A percentile compares a stretch with the other conserved stretches of the same genome.
phyloP scores from a whole-genome alignment of 2,329 filamentous ascomycete species.

The Colletotrichum viniferum region DNA sequence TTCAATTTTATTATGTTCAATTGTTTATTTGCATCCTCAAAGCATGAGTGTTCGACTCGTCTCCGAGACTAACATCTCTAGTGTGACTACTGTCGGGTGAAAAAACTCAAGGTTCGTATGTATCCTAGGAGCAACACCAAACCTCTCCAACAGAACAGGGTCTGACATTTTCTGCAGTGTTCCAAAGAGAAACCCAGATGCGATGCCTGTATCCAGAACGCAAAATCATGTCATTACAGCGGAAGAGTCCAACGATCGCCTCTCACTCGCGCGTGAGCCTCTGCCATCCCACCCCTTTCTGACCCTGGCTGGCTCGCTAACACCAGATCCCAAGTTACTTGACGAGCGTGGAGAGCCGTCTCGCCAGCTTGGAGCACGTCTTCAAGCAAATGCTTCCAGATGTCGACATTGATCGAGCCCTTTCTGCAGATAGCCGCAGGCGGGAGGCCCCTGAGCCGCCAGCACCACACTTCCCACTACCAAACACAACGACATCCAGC shows the following conservation, averaged over 20 bases:
- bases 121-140: not conserved
- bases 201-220: slow-evolving; percentile 26
- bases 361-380: slow-evolving; percentile 24
- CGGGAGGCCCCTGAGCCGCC: not conserved
- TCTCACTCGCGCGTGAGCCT: slow-evolving; percentile 28
- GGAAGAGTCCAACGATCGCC: slow-evolving; percentile 27
- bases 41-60: not conserved
- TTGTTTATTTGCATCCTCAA: not conserved
- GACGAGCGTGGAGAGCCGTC: slow-evolving; percentile 26
- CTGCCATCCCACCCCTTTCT: not conserved
- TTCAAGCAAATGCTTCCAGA: slow-evolving; percentile 25
- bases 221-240: slow-evolving; percentile 29
- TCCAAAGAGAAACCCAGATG: slow-evolving; percentile 29
- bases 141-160: not conserved
- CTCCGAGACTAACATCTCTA: not conserved
- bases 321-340: slow-evolving; percentile 23
- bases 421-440: not conserved
- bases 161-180: slow-evolving; percentile 20
- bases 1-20: not conserved
- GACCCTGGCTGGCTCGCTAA: not conserved
- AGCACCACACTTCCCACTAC: not conserved
- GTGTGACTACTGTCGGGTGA: slow-evolving; percentile 26
- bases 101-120: slow-evolving; percentile 25
- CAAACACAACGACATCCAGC: not conserved
- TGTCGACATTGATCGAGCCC: slow-evolving; percentile 26